Base-by-base conservation (phyloP, 371 early-diverging fungal genomes). In the Apophysomyces sp. region DNA sequence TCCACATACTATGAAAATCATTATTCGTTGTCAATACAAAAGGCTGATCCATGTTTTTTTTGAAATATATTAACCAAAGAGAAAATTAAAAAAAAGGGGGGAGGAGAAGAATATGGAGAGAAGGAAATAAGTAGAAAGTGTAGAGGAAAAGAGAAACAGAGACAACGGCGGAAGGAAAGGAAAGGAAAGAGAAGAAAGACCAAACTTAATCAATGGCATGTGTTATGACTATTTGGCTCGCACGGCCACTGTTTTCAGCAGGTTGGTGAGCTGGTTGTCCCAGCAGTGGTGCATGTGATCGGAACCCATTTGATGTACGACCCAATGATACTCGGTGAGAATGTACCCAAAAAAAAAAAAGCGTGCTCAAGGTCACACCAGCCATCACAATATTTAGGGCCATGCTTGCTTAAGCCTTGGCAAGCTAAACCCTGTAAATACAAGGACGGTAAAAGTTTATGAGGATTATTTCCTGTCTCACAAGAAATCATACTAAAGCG, bases 221-320 rank as follows among this genome's bases (percentile, higher is more conserved):
- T 44, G 49, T 9, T 44, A 21, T n/a, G 49, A 21, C 21, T 44
- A 44, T 44, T 44, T 44, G 4, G 49, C 49, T 44, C 49, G 49
- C 49, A 44, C 49, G 49, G 49, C 49, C 49, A 44, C 49, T 44
- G 49, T 44, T 44, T 44, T 44, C 49, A 44, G 21, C 49, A 44
- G 49, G 49, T 21, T 21, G 8, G 16, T 21, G n/a, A 21, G 49
- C 49, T n/a, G 21, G 9, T 18, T 34, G 13, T 34, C 8, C 49
- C 49, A 21, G 49, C 49, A 44, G 49, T 44, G 49, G 49, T 44
- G 49, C 49, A 44, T 44, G 49, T 44, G 49, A 44, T 44, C 49
- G 41, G 41, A 41, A 18, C 41, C 41, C 6, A 41, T 41, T 41
- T 6, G 41, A 41, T 41, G 41, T 41, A 41, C 41, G 41, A 41